Conservation (phyloP, 169 alveolate species). For the Plasmodium vinckei region DNA sequence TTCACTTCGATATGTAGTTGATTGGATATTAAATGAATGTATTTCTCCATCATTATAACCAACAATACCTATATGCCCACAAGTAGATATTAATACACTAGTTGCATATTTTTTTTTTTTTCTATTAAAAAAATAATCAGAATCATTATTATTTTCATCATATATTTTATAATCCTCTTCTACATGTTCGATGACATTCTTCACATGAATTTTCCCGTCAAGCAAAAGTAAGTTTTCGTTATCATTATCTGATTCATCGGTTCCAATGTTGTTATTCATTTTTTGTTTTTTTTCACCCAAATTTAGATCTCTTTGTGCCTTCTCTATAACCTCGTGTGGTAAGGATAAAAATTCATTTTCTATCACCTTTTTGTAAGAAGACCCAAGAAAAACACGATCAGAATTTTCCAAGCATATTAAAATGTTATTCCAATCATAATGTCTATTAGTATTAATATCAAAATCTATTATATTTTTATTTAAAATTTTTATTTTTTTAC, state of each 20-base stretch:
- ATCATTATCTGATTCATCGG: conserved; percentile 59
- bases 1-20: conserved; percentile 49
- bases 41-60: conserved; percentile 93
- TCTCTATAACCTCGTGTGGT: conserved; percentile 4
- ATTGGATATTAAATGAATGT: conserved; percentile 93
- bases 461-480: conserved; percentile 55
- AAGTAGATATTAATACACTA: conserved; percentile 90
- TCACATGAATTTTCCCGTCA: conserved; percentile 79
- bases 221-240: background rate
- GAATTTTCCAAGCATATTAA: conserved; percentile 46
- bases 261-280: conserved; percentile 5
- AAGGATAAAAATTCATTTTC: conserved; percentile 30
- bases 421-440: conserved; percentile 74
- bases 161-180: conserved; percentile 85
- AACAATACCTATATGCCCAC: conserved; percentile 95
- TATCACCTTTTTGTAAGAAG: conserved; percentile 50
- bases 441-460: conserved; percentile 67
- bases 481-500: conserved; percentile 34
- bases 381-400: conserved; percentile 43
- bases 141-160: conserved; percentile 77
- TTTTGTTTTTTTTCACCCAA: background rate
- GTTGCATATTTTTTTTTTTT: conserved; percentile 81
- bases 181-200: conserved; percentile 57
- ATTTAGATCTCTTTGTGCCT: background rate
- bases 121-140: conserved; percentile 32